Conservation (phyloP, 306 rosid genomes). For the Pueraria montana region DNA sequence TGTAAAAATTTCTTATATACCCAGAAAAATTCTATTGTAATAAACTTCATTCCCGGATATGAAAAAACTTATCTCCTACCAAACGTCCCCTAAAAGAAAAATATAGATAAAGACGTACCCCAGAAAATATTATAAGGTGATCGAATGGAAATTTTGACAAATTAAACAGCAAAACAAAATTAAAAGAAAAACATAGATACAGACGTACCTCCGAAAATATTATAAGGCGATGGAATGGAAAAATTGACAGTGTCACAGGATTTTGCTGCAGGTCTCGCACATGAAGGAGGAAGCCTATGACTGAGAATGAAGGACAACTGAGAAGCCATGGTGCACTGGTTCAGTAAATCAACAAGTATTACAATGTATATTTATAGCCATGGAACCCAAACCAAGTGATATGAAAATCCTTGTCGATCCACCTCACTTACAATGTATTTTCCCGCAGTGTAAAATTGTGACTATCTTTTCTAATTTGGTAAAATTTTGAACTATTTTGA, state of each 20-base stretch:
- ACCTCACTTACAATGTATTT: constrained; percentile 2
- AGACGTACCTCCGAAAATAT: constrained; percentile 25
- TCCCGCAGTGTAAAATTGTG: background rate
- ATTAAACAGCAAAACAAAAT: background rate
- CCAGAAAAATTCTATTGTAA: no score
- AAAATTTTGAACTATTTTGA: constrained; percentile 13
- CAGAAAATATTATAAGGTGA: no score
- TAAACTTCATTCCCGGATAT: no score
- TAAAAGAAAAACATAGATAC: background rate
- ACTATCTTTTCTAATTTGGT: constrained; percentile 15
- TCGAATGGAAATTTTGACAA: no score
- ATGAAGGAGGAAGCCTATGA: background rate
- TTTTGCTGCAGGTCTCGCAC: background rate
- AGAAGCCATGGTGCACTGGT: constrained; percentile 27
- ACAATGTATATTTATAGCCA: background rate
- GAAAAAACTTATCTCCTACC: no score
- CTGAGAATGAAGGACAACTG: background rate
- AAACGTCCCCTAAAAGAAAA: no score
- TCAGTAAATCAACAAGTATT: background rate
- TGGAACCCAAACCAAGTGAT: background rate
- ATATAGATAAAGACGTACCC: no score
- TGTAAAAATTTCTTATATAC: no score
- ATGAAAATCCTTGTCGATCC: background rate
- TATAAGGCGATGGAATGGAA: background rate
- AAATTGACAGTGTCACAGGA: background rate